Conservation (phyloP, 1,284 basidiomycete genomes). For the Schizophyllum amplum region DNA sequence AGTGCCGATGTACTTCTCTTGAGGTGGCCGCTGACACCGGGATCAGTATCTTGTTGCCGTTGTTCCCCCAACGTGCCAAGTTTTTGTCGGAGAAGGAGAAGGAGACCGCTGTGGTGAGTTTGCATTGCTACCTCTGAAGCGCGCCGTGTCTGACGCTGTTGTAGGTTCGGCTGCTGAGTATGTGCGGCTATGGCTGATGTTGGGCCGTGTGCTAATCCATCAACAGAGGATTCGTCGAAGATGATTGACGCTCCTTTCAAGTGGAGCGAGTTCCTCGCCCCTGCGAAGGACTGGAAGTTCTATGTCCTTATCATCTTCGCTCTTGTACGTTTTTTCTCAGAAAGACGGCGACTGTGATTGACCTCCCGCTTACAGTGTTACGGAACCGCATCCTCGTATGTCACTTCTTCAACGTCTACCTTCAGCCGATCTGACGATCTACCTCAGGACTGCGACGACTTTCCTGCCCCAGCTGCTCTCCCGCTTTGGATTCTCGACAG, state of each 20-base stretch:
- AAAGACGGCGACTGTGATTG: not conserved
- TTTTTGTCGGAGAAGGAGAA: conserved; percentile 2
- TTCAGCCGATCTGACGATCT: not conserved
- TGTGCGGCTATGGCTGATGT: not conserved
- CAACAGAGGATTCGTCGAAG: conserved; percentile 1
- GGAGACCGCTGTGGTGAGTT: conserved; percentile 1
- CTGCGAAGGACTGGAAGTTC: conserved; percentile 3
- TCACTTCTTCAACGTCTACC: not conserved
- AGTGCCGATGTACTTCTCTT: not conserved
- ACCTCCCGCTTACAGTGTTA: not conserved
- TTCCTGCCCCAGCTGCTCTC: conserved; percentile 6
- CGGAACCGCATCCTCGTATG: conserved; percentile 1
- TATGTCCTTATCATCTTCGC: conserved; percentile 3
- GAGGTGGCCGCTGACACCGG: not conserved
- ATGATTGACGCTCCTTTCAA: conserved; percentile 1
- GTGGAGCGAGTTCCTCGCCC: conserved; percentile 2
- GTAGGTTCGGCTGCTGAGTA: not conserved
- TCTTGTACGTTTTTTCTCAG: not conserved
- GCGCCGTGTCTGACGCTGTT: not conserved
- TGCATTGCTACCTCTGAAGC: not conserved
- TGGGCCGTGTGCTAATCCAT: not conserved
- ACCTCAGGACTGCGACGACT: not conserved
- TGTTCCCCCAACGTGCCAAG: not conserved
- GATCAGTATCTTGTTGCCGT: not conserved
- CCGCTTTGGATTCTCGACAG: conserved; percentile 1